Base-by-base conservation (phyloP, 2,329 filamentous ascomycete species). In the Hypoxylon sp. region DNA sequence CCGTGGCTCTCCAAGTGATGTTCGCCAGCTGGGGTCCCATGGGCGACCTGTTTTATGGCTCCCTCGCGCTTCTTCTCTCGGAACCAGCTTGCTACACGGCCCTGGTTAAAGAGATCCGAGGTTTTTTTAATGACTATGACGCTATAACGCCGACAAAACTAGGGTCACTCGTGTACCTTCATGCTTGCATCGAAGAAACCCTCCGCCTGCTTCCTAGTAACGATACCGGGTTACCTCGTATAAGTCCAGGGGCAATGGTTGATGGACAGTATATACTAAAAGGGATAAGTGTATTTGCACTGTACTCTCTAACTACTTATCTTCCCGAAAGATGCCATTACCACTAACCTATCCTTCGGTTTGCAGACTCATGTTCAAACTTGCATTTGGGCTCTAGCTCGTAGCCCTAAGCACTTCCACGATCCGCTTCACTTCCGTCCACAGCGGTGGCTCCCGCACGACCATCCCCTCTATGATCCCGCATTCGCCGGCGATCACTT, bases 181-280 rank as follows among this genome's bases (percentile, higher is more conserved):
- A 60, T 7, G 63, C 61, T 16, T 45, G 42, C 13, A 16, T 64
- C 7, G 56, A 47, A 12, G 61, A 65, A 31, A 21, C 48, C 13
- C 36, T 65, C 20, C 59, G 63, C 9, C 13, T 62, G 13, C 48
- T 38, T 7, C 46, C 51, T 7, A 51, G 42, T 5, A 47, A 44
- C 5, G 43, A 36, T 15, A 57, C 50, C 7, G 63, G 64, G 1
- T 29, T 61, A 21, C 56, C 63, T 1, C 57, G 59, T 0, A 26
- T 59, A 6, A 64, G 63, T 21, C 65, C 65, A 2, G 64, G 64
- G 7, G 54, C 61, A 9, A 43, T 23, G 9, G 60, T 65, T 1
- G 62, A 66, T 19, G 62, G 61, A 6, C 25, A 60, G 25, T 66
- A 61, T 31, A 58, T 66, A 8, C 27, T 48, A 3, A 58, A 56